Base-by-base conservation (phyloP, 177 flowering plant species). In the Vitis hybrid region DNA sequence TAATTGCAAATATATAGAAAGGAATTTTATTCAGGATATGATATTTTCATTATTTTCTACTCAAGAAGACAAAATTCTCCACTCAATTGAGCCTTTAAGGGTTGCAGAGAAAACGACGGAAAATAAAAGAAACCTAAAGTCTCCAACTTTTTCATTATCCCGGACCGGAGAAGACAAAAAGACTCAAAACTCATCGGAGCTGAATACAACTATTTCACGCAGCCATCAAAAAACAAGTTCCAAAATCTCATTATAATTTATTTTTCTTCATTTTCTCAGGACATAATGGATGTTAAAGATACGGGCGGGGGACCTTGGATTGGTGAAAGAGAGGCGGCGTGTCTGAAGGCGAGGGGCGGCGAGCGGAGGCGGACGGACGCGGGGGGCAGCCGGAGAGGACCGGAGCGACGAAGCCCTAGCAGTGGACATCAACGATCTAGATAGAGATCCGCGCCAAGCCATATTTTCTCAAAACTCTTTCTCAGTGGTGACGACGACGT, bases 371-470 rank as follows among this genome's bases (percentile, higher is more conserved):
- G 84, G 56, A 84, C 83, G 60, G 73, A 79, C 12, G 88, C 20
- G 51, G 81, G 77, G 15, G 84, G 63, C 54, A 82, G 82, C 55
- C 81, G 95, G 65, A 70, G 75, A 52, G n/a, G 70, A 61, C 19
- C 76, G 78, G 61, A 72, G 65, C 9, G 76, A 57, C 11, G 87
- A 70, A 33, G 82, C 58, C 76, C 97, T 84, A 4, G 92, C 87
- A 50, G 90, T 19, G 63, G 95, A 83, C 58, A 85, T 44, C 11
- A 89, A 62, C 8, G 92, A 84, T 59, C 92, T 78, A 8, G 92
- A 82, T 24, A 85, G 15, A 4, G 93, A 87, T 72, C 89, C 89
- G 22, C 92, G 90, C 88, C 87, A 88, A 69, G 95, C 95, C 92
- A 89, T 90, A 72, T 52, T 63, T 9, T 17, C 6, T 11, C n/a